Base-by-base conservation (phyloP, 2,329 filamentous ascomycete species). In the Knoxdaviesia proteae region DNA sequence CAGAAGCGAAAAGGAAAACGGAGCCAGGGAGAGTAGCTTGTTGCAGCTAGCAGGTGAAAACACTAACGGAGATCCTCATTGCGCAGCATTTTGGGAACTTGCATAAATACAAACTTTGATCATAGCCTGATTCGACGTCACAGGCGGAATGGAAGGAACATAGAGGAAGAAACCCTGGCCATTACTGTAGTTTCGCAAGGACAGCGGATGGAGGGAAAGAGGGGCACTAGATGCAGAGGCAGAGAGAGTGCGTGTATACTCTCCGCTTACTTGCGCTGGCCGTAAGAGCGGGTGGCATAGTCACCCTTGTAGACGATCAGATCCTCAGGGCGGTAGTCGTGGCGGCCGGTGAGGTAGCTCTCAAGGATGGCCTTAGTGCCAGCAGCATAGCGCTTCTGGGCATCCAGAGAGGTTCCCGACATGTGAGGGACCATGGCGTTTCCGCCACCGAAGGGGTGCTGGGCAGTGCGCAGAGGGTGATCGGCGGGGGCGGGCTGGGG, bases 401-500 rank as follows among this genome's bases (percentile, higher is more conserved):
- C 90, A 59, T 98, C 90, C 58, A 98, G 80, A n/a, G 87, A 94
- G 46, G 88, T 96, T 58, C 90, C 90, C 8, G 86, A 94, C 84
- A 96, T 94, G 77, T 96, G 90, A 45, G 90, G 84, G 47, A 94
- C 87, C 83, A 90, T 98, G 65, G 87, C 90, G 67, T 96, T 96
- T 58, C 90, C 90, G 57, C 88, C 90, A 53, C 87, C 88, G 71
- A 84, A 94, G 59, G 83, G 82, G 74, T 88, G 90, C 74, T 87
- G 80, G 60, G 84, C 88, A 60, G 79, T 82, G 60, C 90, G 86
- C 56, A 98, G 82, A 46, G 77, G 75, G 72, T 98, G 90, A 58
- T 94, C 87, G 64, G 77, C 74, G 57, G 87, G 87, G 29, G 90
- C 90, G 53, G 90, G 90, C 72, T 98, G 90, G 49, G 87, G 87